These are phyloP conservation scores for Boletus coffeatus DNA, from an alignment of 1,284 basidiomycete species.

Conservation along the genomic window DNA sequence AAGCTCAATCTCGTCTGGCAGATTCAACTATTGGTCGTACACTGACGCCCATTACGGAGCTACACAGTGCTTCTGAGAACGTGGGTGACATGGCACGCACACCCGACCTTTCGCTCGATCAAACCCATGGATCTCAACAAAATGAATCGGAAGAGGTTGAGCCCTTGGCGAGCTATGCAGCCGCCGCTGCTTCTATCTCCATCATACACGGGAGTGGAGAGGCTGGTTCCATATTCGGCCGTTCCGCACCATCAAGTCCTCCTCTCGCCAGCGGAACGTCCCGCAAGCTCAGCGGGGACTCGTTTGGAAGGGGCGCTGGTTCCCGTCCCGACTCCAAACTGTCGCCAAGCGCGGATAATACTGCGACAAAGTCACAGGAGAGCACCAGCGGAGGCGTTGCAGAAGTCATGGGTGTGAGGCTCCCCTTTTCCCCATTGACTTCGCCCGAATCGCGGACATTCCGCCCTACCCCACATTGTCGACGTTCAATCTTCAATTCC, in stretches of 20 bases:
- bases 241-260: constrained; percentile 19
- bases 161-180: constrained; percentile 16
- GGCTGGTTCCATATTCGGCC: constrained; percentile 8
- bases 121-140: constrained; percentile 13
- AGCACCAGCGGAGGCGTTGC: constrained; percentile 13
- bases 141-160: constrained; percentile 25
- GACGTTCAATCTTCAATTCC: constrained; percentile 53
- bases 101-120: constrained; percentile 23
- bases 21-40: constrained; percentile 20
- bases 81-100: constrained; percentile 15
- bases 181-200: constrained; percentile 16
- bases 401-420: constrained; percentile 29
- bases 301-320: constrained; percentile 22
- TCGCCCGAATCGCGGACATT: constrained; percentile 41
- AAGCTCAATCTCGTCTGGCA: constrained; percentile 15
- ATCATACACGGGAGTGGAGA: constrained; percentile 23
- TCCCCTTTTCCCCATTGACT: constrained; percentile 27
- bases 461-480: constrained; percentile 48
- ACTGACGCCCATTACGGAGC: constrained; percentile 46
- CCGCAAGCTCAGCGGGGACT: constrained; percentile 29
- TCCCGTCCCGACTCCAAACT: constrained; percentile 36
- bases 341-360: constrained; percentile 26
- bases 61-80: constrained; percentile 31
- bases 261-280: constrained; percentile 15
- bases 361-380: constrained; percentile 22